These are phyloP conservation scores for Hymenochaete sp. DNA, from an alignment of 1,284 basidiomycete genomes.

Conservation along the genomic window DNA sequence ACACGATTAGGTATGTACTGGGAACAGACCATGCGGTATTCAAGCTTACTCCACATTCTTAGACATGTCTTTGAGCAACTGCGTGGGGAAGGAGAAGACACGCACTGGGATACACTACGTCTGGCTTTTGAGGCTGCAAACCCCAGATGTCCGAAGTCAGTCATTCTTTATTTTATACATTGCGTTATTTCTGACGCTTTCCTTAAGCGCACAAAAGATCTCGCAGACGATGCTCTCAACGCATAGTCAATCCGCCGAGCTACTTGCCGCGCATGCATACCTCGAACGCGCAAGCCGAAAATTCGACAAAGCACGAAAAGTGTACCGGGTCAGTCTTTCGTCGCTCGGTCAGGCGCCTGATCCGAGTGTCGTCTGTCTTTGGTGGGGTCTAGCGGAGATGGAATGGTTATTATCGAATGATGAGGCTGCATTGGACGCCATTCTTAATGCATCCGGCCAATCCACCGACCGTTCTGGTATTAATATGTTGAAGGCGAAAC, in stretches of 20 bases:
- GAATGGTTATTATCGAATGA: slow-evolving; percentile 64
- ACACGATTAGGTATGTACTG: slow-evolving; percentile 9
- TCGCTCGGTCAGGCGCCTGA: slow-evolving; percentile 30
- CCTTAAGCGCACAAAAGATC: slow-evolving; percentile 56
- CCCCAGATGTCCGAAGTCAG: slow-evolving; percentile 53
- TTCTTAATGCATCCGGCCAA: slow-evolving; percentile 45
- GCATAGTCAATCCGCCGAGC: slow-evolving; percentile 55
- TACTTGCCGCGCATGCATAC: slow-evolving; percentile 79
- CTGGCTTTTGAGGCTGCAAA: slow-evolving; percentile 59
- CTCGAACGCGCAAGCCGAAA: slow-evolving; percentile 70
- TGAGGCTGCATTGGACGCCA: slow-evolving; percentile 43
- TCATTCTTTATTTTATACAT: slow-evolving; percentile 11
- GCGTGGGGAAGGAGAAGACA: slow-evolving; percentile 36
- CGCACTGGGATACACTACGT: slow-evolving; percentile 53
- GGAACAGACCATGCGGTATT: neutral
- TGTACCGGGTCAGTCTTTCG: slow-evolving; percentile 65
- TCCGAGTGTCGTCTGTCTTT: slow-evolving; percentile 44
- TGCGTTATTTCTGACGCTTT: slow-evolving; percentile 13
- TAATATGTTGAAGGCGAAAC: slow-evolving; percentile 49
- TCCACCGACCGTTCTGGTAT: slow-evolving; percentile 40
- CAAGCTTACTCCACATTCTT: neutral
- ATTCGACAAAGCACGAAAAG: slow-evolving; percentile 67
- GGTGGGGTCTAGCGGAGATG: slow-evolving; percentile 87
- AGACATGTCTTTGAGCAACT: slow-evolving; percentile 41
- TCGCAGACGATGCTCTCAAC: slow-evolving; percentile 64